These are phyloP conservation scores for Besnoitia besnoiti DNA, from an alignment of 169 alveolate genomes.

Conservation along the genomic window DNA sequence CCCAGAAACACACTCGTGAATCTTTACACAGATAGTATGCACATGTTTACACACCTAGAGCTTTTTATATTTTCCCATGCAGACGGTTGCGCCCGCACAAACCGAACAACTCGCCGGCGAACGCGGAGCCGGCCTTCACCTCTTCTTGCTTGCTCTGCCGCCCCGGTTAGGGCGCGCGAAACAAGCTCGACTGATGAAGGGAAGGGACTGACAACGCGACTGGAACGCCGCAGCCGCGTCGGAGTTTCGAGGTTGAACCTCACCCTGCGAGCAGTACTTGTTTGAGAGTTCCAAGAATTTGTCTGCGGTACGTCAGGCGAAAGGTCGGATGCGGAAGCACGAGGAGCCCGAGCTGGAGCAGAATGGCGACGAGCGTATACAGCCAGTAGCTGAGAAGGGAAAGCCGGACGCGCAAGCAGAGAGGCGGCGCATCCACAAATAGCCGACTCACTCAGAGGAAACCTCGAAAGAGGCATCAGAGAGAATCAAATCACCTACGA, in stretches of 20 bases:
- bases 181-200: too few relatives aligned
- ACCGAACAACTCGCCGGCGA: too few relatives aligned
- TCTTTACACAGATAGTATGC: too few relatives aligned
- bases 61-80: too few relatives aligned
- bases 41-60: too few relatives aligned
- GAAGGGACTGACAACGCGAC: conserved; percentile 59
- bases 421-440: not conserved
- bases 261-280: conserved; percentile 64
- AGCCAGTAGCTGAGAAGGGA: conserved; percentile 34
- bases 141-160: too few relatives aligned
- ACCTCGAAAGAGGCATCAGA: not conserved
- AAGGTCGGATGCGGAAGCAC: conserved; percentile 74
- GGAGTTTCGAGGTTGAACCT: not conserved
- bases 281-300: conserved; percentile 68
- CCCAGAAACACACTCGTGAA: too few relatives aligned
- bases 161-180: too few relatives aligned
- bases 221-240: too few relatives aligned
- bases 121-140: too few relatives aligned
- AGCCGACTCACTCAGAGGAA: not conserved
- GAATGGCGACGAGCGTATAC: conserved; percentile 64
- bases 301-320: conserved; percentile 72
- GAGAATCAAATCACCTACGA: not conserved
- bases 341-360: conserved; percentile 67
- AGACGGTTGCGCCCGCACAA: too few relatives aligned
- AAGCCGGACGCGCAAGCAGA: not conserved